Percentiles rank a stretch among this genome's conserved stretches.
phyloP scores from a whole-genome alignment of 495 filamentous ascomycete genomes.

The Penicillium longicatenatum region DNA sequence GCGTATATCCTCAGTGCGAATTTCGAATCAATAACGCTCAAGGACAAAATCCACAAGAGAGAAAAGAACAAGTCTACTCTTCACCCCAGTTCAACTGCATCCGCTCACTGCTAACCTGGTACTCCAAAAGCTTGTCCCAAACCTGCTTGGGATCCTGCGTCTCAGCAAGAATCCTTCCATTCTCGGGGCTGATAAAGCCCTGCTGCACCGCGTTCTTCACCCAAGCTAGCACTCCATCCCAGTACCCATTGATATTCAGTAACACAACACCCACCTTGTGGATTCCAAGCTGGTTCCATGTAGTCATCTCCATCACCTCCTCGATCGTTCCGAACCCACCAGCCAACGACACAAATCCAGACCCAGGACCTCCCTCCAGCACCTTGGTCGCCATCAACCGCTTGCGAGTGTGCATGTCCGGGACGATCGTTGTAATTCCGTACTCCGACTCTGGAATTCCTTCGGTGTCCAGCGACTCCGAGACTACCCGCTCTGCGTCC shows the following conservation, averaged over 20 bases:
- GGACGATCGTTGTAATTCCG: slow-evolving; percentile 82
- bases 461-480: slow-evolving; percentile 29
- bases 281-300: slow-evolving; percentile 98
- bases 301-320: slow-evolving; percentile 93
- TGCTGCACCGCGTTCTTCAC: slow-evolving; percentile 72
- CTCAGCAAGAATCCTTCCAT: slow-evolving; percentile 75
- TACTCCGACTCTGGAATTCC: slow-evolving; percentile 69
- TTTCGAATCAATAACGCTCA: not conserved
- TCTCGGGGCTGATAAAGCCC: slow-evolving; percentile 71
- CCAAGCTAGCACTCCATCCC: slow-evolving; percentile 83
- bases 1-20: not conserved
- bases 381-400: slow-evolving; percentile 88
- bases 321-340: slow-evolving; percentile 96
- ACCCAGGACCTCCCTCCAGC: slow-evolving; percentile 74
- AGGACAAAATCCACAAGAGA: slow-evolving; percentile 2
- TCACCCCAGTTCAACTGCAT: slow-evolving; percentile 81
- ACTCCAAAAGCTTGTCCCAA: slow-evolving; percentile 67
- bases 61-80: slow-evolving; percentile 42
- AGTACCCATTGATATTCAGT: slow-evolving; percentile 87
- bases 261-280: slow-evolving; percentile 79
- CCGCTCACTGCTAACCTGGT: slow-evolving; percentile 70
- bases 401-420: slow-evolving; percentile 96
- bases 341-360: slow-evolving; percentile 85
- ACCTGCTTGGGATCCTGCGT: slow-evolving; percentile 72
- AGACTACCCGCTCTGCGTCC: slow-evolving; percentile 37